Evolutionary conservation across 208 protist genomes (phyloP).

Genomic region (Crithidia expoeki): DNA sequence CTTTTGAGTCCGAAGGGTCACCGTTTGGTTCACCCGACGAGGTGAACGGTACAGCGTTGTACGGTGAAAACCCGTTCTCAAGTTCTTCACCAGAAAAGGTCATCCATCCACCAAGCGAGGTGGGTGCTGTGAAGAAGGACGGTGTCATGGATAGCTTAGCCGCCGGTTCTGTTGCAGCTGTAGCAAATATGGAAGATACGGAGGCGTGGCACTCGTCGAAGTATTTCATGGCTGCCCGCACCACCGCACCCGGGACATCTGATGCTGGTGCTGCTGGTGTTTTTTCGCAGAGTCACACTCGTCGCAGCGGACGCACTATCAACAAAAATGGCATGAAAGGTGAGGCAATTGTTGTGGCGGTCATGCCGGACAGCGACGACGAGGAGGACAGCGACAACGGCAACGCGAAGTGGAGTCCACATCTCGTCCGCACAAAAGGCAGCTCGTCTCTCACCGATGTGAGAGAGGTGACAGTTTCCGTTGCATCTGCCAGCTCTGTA

Average conservation of each 20-base stretch:
- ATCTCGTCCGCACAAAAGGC: not conserved
- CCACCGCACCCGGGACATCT: not conserved
- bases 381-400: slow-evolving; percentile 9
- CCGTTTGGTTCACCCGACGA: slow-evolving; percentile 8
- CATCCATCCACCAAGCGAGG: not conserved
- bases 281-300: not conserved
- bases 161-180: not conserved
- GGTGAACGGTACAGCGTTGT: not conserved
- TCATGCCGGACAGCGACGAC: slow-evolving; percentile 30
- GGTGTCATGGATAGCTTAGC: not conserved
- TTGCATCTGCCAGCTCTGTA: not conserved
- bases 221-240: slow-evolving; percentile 17
- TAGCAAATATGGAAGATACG: not conserved
- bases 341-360: slow-evolving; percentile 23
- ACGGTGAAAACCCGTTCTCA: not conserved
- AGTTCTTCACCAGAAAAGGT: not conserved
- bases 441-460: not conserved
- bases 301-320: slow-evolving; percentile 6
- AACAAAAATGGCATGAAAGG: slow-evolving; percentile 37
- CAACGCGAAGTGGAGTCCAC: not conserved
- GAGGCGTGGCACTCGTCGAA: slow-evolving; percentile 27
- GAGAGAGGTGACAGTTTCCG: not conserved
- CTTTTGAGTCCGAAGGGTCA: slow-evolving; percentile 12
- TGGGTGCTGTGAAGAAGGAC: not conserved
- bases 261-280: not conserved